Conservation (phyloP, 2,329 filamentous ascomycete species). For the Teratosphaeria nubilosa region DNA sequence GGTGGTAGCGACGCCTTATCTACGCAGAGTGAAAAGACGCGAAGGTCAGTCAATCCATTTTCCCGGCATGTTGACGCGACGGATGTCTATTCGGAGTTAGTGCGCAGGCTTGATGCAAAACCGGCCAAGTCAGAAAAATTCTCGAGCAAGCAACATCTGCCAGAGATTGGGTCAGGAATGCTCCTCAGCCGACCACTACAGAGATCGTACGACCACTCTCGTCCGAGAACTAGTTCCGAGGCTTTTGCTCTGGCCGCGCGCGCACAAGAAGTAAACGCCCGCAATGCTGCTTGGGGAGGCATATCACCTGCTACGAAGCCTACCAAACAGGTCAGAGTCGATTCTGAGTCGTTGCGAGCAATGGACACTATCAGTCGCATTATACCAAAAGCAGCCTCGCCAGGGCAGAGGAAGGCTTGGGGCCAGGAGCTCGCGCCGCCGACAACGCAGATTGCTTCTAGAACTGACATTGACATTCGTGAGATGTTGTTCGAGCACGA, state of each 20-base stretch:
- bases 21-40: not conserved
- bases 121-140: not conserved
- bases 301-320: not conserved
- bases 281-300: not conserved
- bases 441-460: not conserved
- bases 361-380: conserved; percentile 1
- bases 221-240: not conserved
- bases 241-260: not conserved
- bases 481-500: not conserved
- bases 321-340: not conserved
- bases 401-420: conserved; percentile 5
- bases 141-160: not conserved
- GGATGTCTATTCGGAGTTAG: not conserved
- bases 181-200: not conserved
- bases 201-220: not conserved
- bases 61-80: not conserved
- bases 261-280: not conserved
- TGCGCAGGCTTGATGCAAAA: not conserved
- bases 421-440: not conserved
- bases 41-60: not conserved
- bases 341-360: not conserved
- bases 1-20: not conserved
- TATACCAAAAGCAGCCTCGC: not conserved
- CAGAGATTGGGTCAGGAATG: not conserved
- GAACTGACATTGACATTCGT: not conserved